Evolutionary conservation across 495 filamentous ascomycete species (phyloP).

Genomic region (Amorphotheca resinae): DNA sequence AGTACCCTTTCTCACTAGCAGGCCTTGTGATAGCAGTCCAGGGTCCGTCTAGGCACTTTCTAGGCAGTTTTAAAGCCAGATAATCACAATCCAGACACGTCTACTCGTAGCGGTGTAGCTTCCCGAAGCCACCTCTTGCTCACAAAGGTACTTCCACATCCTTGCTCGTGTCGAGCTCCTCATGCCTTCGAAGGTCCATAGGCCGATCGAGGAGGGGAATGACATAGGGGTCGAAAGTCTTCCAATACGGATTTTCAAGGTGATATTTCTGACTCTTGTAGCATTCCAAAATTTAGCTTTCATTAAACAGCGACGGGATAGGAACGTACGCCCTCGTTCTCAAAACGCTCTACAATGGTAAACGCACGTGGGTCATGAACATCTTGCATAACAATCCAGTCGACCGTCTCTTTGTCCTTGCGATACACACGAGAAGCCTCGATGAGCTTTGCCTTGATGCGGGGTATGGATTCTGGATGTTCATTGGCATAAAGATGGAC

Average conservation of each 20-base stretch:
- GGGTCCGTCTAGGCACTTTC: no score
- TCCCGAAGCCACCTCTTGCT: neutral
- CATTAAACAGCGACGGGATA: neutral
- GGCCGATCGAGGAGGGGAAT: constrained; percentile 47
- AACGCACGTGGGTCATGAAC: constrained; percentile 50
- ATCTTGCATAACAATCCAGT: constrained; percentile 59
- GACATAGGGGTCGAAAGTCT: constrained; percentile 57
- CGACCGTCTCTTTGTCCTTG: constrained; percentile 52
- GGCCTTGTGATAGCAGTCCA: no score
- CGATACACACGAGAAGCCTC: constrained; percentile 53
- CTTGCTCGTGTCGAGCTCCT: constrained; percentile 39
- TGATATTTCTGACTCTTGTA: constrained; percentile 45
- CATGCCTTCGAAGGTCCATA: constrained; percentile 51
- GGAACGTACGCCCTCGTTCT: constrained; percentile 35
- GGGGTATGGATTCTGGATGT: constrained; percentile 43
- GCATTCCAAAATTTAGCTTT: constrained; percentile 1
- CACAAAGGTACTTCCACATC: constrained; percentile 27
- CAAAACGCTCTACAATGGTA: constrained; percentile 58
- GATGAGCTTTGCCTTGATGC: constrained; percentile 52
- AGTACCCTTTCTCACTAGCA: no score
- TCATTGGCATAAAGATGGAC: constrained; percentile 54
- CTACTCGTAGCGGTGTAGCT: no score
- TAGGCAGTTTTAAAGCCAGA: no score
- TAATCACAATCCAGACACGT: no score
- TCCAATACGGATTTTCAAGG: constrained; percentile 54